Conservation (phyloP, 78 protist genomes). For the Dictyostelium intermedium region DNA sequence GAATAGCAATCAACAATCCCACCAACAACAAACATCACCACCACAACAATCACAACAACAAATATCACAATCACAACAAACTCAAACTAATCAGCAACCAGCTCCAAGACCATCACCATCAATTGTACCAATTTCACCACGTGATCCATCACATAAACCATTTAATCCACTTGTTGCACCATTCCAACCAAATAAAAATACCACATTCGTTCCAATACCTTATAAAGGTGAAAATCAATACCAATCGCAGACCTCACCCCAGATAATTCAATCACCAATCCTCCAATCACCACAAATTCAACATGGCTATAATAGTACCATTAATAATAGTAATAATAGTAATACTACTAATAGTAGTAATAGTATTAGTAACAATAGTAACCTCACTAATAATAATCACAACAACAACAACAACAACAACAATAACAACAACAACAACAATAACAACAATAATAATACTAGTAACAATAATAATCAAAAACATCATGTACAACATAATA, state of each 20-base stretch:
- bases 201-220: background rate
- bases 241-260: background rate
- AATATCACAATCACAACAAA: background rate
- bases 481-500: background rate
- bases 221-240: background rate
- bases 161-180: slow-evolving; percentile 75
- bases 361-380: background rate
- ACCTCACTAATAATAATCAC: background rate
- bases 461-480: background rate
- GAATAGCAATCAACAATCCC: slow-evolving; percentile 8
- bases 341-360: background rate
- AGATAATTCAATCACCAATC: slow-evolving; percentile 6
- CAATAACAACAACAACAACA: fast-evolving
- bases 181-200: slow-evolving; percentile 60
- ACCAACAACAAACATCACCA: background rate
- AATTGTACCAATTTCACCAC: background rate
- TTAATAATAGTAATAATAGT: background rate
- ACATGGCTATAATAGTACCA: background rate
- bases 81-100: background rate
- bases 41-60: background rate
- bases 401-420: background rate
- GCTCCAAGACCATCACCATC: background rate
- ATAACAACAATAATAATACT: background rate
- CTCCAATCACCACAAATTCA: slow-evolving; percentile 15
- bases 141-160: slow-evolving; percentile 34